phyloP scores from a whole-genome alignment of 2,329 filamentous ascomycete species.

The Leptographium procerum region DNA sequence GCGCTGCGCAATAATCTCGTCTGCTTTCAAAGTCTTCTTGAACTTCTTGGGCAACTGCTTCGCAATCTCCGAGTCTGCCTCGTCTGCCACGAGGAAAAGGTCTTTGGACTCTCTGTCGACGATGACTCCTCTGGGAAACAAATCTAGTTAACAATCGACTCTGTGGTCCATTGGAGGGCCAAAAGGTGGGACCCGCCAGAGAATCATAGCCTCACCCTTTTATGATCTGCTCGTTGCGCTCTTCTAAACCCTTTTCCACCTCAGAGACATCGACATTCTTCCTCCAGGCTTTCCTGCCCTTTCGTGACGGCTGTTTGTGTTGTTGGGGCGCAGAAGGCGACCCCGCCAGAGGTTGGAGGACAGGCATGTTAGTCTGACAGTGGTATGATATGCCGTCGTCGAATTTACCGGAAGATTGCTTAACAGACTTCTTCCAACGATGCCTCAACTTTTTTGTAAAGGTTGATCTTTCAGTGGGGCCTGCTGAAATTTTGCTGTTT shows the following conservation, averaged over 20 bases:
- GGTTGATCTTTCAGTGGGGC: neutral
- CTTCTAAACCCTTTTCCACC: slow-evolving; percentile 69
- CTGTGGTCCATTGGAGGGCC: neutral
- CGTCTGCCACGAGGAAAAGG: slow-evolving; percentile 74
- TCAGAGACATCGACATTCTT: slow-evolving; percentile 95
- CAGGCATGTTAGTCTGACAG: slow-evolving; percentile 32
- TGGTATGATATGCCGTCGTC: neutral
- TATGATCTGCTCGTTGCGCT: slow-evolving; percentile 81
- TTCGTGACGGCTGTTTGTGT: slow-evolving; percentile 79
- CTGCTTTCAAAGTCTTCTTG: slow-evolving; percentile 72
- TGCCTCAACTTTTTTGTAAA: neutral
- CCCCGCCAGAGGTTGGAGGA: slow-evolving; percentile 35
- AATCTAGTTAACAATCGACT: neutral
- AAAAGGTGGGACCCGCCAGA: neutral
- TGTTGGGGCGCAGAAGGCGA: slow-evolving; percentile 59
- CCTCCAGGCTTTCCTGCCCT: slow-evolving; percentile 97
- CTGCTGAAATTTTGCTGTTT: neutral
- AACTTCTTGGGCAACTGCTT: slow-evolving; percentile 44
- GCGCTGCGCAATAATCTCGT: slow-evolving; percentile 80
- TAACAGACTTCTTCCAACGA: neutral
- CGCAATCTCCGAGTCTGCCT: slow-evolving; percentile 55
- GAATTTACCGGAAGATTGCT: neutral
- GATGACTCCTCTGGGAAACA: slow-evolving; percentile 58
- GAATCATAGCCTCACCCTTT: slow-evolving; percentile 52
- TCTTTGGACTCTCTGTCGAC: slow-evolving; percentile 72